Percentiles rank a stretch among this genome's conserved stretches.
phyloP scores from a whole-genome alignment of 345 rosid species.

The Salix purpurea region DNA sequence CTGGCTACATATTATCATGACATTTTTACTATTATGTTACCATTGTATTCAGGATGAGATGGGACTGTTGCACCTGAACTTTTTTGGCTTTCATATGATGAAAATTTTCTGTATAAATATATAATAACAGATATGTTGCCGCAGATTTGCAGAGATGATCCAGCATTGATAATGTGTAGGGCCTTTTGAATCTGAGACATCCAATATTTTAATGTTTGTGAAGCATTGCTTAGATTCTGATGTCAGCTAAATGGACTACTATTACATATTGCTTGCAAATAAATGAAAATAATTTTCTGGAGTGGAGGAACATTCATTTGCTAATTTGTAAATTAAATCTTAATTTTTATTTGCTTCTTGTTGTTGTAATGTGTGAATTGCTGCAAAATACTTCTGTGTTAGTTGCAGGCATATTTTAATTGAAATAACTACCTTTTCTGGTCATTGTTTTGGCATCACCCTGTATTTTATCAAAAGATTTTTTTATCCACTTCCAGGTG shows the following conservation, averaged over 20 bases:
- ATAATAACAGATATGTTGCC: neutral
- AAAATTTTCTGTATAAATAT: neutral
- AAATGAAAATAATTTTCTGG: neutral
- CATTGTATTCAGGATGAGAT: neutral
- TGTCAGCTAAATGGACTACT: neutral
- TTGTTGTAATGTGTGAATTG: neutral
- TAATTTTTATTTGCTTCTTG: neutral
- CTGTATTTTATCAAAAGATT: conserved; percentile 9
- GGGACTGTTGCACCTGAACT: neutral
- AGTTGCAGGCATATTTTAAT: neutral
- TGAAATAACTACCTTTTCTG: neutral
- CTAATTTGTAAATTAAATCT: neutral
- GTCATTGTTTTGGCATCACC: conserved; percentile 1
- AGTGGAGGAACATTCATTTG: neutral
- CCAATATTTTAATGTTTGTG: neutral
- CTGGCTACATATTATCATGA: neutral
- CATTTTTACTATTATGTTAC: neutral
- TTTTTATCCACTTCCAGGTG: conserved; percentile 43
- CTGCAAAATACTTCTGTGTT: neutral
- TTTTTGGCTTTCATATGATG: neutral
- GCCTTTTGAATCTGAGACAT: neutral
- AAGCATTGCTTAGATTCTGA: neutral
- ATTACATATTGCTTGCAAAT: neutral
- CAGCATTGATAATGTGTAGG: neutral
- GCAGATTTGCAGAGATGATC: neutral